phyloP scores from a whole-genome alignment of 257 asterid species.

The Capsicum pubescens region DNA sequence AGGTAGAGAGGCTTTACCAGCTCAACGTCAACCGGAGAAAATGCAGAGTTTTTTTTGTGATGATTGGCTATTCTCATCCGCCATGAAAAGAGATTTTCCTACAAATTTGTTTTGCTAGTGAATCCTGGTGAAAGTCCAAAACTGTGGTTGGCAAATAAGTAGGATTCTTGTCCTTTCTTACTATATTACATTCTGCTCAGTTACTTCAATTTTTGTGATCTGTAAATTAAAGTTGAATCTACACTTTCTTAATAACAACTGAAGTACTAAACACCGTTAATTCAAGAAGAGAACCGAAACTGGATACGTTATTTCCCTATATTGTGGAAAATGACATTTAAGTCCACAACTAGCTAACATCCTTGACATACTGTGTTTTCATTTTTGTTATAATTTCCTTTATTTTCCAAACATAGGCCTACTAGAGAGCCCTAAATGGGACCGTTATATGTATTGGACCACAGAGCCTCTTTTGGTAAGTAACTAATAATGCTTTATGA shows the following conservation, averaged over 20 bases:
- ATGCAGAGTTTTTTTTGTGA: not conserved
- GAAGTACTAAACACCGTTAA: not conserved
- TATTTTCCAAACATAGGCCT: not conserved
- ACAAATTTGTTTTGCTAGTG: not conserved
- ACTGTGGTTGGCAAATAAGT: not conserved
- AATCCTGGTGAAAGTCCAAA: not conserved
- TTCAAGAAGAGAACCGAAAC: not conserved
- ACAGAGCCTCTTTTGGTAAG: not conserved
- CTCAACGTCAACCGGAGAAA: slow-evolving; percentile 19
- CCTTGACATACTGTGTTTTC: not conserved
- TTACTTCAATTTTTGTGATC: not conserved
- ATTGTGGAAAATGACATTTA: not conserved
- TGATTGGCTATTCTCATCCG: not conserved
- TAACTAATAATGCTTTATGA: not conserved
- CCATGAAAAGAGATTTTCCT: not conserved
- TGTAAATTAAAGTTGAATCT: not conserved
- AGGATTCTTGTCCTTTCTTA: not conserved
- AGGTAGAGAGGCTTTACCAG: not conserved
- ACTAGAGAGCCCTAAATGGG: not conserved
- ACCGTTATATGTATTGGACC: not conserved
- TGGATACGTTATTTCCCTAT: not conserved
- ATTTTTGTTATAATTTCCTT: not conserved
- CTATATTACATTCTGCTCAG: not conserved
- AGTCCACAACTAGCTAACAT: not conserved
- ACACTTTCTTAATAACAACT: slow-evolving; percentile 8